These are phyloP conservation scores for Hypoxylon perforatum DNA, from an alignment of 495 filamentous ascomycete genomes.

Conservation along the genomic window DNA sequence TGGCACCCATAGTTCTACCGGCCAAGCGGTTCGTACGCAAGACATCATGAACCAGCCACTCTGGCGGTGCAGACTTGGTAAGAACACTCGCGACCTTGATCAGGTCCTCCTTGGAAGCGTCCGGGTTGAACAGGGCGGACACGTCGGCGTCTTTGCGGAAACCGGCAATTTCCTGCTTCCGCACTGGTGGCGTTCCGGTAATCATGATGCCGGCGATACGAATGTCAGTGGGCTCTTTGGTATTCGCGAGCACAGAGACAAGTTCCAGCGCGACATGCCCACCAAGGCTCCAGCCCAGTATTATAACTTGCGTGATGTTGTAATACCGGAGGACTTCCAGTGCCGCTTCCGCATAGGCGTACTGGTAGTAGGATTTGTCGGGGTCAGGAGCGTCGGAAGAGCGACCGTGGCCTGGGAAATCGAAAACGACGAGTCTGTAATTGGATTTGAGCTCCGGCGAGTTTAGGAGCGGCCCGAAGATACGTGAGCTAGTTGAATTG, in stretches of 20 bases:
- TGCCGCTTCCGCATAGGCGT: slow-evolving; percentile 3
- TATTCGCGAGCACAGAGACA: slow-evolving; percentile 5
- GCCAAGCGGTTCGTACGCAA: slow-evolving; percentile 6
- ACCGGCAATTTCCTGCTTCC: slow-evolving; percentile 2
- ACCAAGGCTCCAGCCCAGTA: slow-evolving; percentile 5
- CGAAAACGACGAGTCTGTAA: slow-evolving; percentile 4
- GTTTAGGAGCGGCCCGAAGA: slow-evolving; percentile 1
- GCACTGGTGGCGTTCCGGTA: slow-evolving; percentile 4
- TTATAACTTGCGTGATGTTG: slow-evolving; percentile 5
- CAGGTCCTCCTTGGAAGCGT: slow-evolving; percentile 3
- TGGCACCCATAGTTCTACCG: slow-evolving; percentile 5
- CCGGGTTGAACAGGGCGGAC: slow-evolving; percentile 4
- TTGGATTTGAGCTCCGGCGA: slow-evolving; percentile 6
- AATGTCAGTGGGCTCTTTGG: slow-evolving; percentile 4
- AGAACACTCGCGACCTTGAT: slow-evolving; percentile 5
- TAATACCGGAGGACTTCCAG: slow-evolving; percentile 5
- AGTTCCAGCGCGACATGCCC: slow-evolving; percentile 4
- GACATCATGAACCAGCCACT: slow-evolving; percentile 1
- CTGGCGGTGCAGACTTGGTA: slow-evolving; percentile 5
- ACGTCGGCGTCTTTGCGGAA: slow-evolving; percentile 5
- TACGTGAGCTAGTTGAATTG: slow-evolving; percentile 3
- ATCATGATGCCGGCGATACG: slow-evolving; percentile 5
- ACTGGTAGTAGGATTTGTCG: slow-evolving; percentile 4
- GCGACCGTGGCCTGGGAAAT: slow-evolving; percentile 3
- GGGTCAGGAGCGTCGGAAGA: slow-evolving; percentile 1